Percentiles rank a stretch among this genome's conserved stretches.
phyloP scores from a whole-genome alignment of 106 monocot species.

The Narthecium ossifragum region DNA sequence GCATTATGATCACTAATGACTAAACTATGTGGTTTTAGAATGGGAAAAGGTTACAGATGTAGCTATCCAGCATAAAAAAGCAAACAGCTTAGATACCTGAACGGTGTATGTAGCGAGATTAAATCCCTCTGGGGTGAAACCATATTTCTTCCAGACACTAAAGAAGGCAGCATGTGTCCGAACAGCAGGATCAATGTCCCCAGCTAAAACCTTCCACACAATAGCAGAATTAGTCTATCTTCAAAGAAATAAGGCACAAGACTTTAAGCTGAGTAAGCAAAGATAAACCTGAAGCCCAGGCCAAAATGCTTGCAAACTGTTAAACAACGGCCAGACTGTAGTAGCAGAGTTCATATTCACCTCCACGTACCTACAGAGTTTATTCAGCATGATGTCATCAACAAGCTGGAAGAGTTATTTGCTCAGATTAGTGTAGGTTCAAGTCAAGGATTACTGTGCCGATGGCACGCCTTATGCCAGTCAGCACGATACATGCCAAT shows the following conservation, averaged over 20 bases:
- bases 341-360: conserved; percentile 97
- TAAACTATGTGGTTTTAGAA: too few relatives aligned
- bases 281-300: conserved; percentile 92
- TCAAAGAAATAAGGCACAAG: neutral
- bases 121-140: conserved; percentile 95
- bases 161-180: conserved; percentile 97
- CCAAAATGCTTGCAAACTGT: conserved; percentile 98
- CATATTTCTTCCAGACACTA: conserved; percentile 97
- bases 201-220: conserved; percentile 88
- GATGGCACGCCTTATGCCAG: too few relatives aligned
- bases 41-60: too few relatives aligned
- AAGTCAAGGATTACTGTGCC: too few relatives aligned
- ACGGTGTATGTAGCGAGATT: conserved; percentile 77
- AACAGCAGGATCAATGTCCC: conserved; percentile 91
- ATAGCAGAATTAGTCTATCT: conserved; percentile 22
- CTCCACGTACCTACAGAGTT: conserved; percentile 77
- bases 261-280: neutral
- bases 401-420: too few relatives aligned
- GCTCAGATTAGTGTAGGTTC: too few relatives aligned
- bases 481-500: too few relatives aligned
- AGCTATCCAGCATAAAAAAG: too few relatives aligned
- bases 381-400: too few relatives aligned
- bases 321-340: conserved; percentile 96
- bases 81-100: conserved; percentile 65
- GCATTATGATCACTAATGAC: too few relatives aligned